phyloP scores from a whole-genome alignment of 495 filamentous ascomycete species.

The Hyaloscypha variabilis region DNA sequence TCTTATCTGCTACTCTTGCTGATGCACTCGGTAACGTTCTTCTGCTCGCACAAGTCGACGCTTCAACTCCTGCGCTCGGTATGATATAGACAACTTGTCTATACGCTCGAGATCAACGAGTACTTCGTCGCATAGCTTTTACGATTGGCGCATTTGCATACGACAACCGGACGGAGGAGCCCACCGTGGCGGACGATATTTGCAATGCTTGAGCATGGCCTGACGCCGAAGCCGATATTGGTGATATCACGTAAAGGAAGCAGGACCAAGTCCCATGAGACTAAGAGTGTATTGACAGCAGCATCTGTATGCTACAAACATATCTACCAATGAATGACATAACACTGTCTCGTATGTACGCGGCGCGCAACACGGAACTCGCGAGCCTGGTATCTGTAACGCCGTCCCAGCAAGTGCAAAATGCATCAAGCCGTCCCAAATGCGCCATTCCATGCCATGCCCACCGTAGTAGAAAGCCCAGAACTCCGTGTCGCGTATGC shows the following conservation, averaged over 20 bases:
- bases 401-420: conserved; percentile 11
- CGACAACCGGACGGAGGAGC: not conserved
- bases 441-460: not conserved
- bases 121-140: no score
- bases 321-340: not conserved
- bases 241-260: not conserved
- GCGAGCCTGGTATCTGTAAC: conserved; percentile 16
- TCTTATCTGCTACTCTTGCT: no score
- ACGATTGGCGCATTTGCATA: not conserved
- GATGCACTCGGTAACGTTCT: no score
- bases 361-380: not conserved
- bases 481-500: not conserved
- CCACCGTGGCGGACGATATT: not conserved
- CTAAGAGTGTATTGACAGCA: not conserved
- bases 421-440: not conserved
- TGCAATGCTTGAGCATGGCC: not conserved
- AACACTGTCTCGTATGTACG: not conserved
- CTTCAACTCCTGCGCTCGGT: no score
- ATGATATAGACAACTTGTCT: no score
- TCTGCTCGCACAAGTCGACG: no score
- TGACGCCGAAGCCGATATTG: not conserved
- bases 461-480: not conserved
- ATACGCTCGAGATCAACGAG: no score
- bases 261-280: not conserved
- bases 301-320: not conserved